Evolutionary conservation across 2,329 filamentous ascomycete genomes (phyloP), one percentile per base, ranked within the genome.

Genomic region (Cercospora sp.): DNA sequence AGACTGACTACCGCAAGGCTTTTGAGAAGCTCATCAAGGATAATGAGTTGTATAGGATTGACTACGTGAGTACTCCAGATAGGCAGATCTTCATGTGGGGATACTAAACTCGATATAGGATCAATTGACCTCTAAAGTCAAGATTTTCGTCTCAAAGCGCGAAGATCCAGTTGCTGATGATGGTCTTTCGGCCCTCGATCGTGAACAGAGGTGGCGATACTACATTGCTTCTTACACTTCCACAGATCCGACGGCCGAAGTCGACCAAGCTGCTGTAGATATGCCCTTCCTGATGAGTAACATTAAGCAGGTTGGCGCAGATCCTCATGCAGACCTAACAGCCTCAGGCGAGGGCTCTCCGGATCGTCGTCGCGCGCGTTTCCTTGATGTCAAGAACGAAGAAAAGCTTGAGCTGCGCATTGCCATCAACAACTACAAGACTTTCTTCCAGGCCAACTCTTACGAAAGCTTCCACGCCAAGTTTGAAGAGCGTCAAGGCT

Each of bases 11-110:
- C 69, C 89, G 94, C 69, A 97, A 96, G 80, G 92, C 93, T 77
- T 93, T 95, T 1, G 93, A 97, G 81, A 95, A 95, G 80, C 89
- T 93, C 77, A 89, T 95, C 73, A 97, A 96, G 82, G 94, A 98
- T 71, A 91, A 91, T 16, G 94, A 98, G 76, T 88, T 97, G 71
- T 98, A 97, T 80, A 89, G 93, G 61, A 90, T 98, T 72, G 89
- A 90, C 77, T 98, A 91, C 85, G 94, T 97, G 89, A 86, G 93
- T 89, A 26, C 21, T 37, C 32, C 32, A 10, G 3, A 28, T 24
- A 21, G n/a, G 55, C 28, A n/a, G 7, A 34, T 24, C 13, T 53
- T n/a, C 32, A 18, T 59, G 32, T 21, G 28, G 55, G 32, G 24
- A 58, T 49, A 34, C 60, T 70, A 34, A 66, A 40, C n/a, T 55